phyloP scores from a whole-genome alignment of 1,284 basidiomycete genomes.

The Ganoderma resinaceum region DNA sequence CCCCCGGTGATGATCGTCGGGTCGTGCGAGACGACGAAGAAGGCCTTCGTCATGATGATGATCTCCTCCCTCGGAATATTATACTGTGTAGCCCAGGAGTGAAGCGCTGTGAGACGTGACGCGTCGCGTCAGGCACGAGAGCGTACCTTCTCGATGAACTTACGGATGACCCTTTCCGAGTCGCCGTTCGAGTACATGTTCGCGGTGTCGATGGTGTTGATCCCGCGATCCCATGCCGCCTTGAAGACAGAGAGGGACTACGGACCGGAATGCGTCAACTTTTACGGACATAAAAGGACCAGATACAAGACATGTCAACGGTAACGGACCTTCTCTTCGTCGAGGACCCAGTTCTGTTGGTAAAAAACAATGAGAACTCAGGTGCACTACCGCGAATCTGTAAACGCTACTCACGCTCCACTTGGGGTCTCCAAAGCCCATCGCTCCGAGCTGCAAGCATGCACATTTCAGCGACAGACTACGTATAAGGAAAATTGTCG shows the following conservation, averaged over 20 bases:
- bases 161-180: conserved; percentile 53
- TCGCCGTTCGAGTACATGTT: conserved; percentile 63
- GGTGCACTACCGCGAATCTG: neutral
- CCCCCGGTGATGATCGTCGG: conserved; percentile 20
- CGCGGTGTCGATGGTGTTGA: conserved; percentile 63
- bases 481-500: no score
- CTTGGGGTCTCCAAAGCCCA: conserved; percentile 52
- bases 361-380: neutral
- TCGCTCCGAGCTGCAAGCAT: conserved; percentile 48
- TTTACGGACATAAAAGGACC: neutral
- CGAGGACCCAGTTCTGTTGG: conserved; percentile 48
- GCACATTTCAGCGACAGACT: no score
- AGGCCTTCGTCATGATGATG: conserved; percentile 51
- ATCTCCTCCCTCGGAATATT: conserved; percentile 62
- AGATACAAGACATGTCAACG: no score
- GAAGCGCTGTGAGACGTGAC: neutral
- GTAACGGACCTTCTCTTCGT: conserved; percentile 47
- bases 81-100: conserved; percentile 44
- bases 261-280: neutral
- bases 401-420: conserved; percentile 41
- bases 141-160: conserved; percentile 56
- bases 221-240: conserved; percentile 57
- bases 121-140: neutral
- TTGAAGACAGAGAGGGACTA: conserved; percentile 48
- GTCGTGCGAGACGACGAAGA: conserved; percentile 35